Conservation (phyloP, 2,329 filamentous ascomycete genomes). For the Fusarium protoensiforme region DNA sequence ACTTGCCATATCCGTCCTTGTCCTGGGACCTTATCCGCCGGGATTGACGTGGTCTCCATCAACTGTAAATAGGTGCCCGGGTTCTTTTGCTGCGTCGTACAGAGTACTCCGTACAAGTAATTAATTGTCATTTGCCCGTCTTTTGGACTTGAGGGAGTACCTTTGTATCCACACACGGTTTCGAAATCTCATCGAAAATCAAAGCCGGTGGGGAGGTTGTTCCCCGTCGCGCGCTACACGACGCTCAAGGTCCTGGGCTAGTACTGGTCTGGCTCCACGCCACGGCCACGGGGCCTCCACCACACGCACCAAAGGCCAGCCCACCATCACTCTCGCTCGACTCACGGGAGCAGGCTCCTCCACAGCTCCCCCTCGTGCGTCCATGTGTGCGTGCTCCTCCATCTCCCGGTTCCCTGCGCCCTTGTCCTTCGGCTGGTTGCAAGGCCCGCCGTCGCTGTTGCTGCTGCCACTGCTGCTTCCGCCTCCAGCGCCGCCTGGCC, state of each 20-base stretch:
- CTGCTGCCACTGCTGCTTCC: not conserved
- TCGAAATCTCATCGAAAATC: slow-evolving; percentile 26
- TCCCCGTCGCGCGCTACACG: slow-evolving; percentile 39
- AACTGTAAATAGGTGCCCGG: not conserved
- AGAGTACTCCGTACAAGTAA: not conserved
- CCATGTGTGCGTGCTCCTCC: slow-evolving; percentile 6
- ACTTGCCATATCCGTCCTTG: slow-evolving; percentile 16
- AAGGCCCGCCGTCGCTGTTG: not conserved
- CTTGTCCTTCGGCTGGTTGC: not conserved
- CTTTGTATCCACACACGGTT: slow-evolving; percentile 37
- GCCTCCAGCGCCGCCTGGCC: slow-evolving; percentile 23
- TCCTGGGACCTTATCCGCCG: not conserved
- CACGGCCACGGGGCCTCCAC: slow-evolving; percentile 37
- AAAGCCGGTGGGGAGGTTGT: slow-evolving; percentile 24
- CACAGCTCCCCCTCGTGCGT: not conserved
- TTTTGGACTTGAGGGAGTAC: slow-evolving; percentile 5
- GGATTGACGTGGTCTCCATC: not conserved
- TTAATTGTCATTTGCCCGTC: not conserved
- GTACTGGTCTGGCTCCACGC: slow-evolving; percentile 28
- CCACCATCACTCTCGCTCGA: slow-evolving; percentile 25
- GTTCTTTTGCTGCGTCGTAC: not conserved
- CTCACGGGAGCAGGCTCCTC: not conserved
- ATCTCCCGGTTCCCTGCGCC: slow-evolving; percentile 3
- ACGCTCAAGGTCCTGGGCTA: slow-evolving; percentile 29
- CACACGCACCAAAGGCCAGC: slow-evolving; percentile 18